These are phyloP conservation scores for Oehlia diaphana DNA, from an alignment of 192 early-diverging fungal species.

Conservation along the genomic window DNA sequence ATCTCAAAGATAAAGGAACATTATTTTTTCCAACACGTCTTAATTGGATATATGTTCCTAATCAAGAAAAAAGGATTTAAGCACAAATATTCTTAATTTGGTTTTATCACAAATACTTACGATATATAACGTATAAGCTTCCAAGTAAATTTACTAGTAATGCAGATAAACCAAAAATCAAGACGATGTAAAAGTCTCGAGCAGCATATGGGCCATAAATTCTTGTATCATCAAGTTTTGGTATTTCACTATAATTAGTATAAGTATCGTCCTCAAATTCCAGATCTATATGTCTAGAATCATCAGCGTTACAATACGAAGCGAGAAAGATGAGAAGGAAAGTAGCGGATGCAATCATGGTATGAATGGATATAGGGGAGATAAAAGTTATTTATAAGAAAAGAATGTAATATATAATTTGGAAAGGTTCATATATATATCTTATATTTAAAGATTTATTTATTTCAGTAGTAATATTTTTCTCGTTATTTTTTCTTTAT, in stretches of 20 bases:
- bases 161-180: not conserved
- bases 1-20: slow-evolving; percentile 2
- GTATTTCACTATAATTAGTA: not conserved
- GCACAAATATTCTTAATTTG: not conserved
- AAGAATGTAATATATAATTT: not conserved
- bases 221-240: not conserved
- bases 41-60: not conserved
- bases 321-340: not conserved
- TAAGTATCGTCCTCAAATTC: not conserved
- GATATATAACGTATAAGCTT: slow-evolving; percentile 4
- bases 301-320: not conserved
- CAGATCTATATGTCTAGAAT: not conserved
- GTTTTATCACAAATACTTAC: not conserved
- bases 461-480: too few species aligned
- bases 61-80: not conserved
- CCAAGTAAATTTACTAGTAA: not conserved
- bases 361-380: not conserved
- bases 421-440: too few species aligned
- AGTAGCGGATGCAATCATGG: not conserved
- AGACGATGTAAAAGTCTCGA: not conserved
- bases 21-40: not conserved
- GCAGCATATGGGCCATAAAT: not conserved
- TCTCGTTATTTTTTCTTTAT: too few species aligned
- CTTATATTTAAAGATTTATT: too few species aligned
- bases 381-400: not conserved